Evolutionary conservation across 129 eudicot species (phyloP), one percentile per base, ranked within the genome.

Genomic region (Saussurea involucrata): DNA sequence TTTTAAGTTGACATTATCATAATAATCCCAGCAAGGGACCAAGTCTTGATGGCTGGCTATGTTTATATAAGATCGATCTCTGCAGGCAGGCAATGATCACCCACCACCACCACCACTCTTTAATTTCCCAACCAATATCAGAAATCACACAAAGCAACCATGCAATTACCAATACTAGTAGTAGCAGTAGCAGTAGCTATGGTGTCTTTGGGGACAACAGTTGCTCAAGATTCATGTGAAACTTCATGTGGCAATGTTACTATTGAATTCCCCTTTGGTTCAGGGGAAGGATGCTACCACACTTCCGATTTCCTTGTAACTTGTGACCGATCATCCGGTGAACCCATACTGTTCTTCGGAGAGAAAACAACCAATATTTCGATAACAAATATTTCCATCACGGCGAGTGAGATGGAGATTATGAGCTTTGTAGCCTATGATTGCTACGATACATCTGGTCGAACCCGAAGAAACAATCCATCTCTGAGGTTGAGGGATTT

Each of bases 191-290:
- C 66, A 3, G 25, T 15, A 44, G 66, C 49, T 37, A 20, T 40
- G 68, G 82, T 24, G 24, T 40, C 27, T 20, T 31, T 72, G 67
- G 58, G 67, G 67, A 4, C 40, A 44, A 72, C 73, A 64, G 72
- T 5, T 49, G 37, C 73, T 64, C 78, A 79, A 49, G 15, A 46
- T 18, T 0, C 4, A 24, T 79, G 83, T 79, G 60, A 64, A 72
- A 22, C 3, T 2, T 75, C 83, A 68, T 82, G 82, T 66, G 82
- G 86, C 12, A 37, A 77, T 66, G 17, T 82, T 24, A 29, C 8
- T 10, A 72, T 72, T 8, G 1, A 29, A 5, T 82, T 2, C 75
- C 86, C 86, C 8, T 82, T 82, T 71, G 86, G 86, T 66, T 32
- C 66, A 25, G 17, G n/a, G 2, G 5, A 49, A 20, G 66, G 68